A percentile compares a stretch with the other conserved stretches of the same genome.
Conservation (phyloP, 495 filamentous ascomycete genomes). For the Podospora australis region DNA sequence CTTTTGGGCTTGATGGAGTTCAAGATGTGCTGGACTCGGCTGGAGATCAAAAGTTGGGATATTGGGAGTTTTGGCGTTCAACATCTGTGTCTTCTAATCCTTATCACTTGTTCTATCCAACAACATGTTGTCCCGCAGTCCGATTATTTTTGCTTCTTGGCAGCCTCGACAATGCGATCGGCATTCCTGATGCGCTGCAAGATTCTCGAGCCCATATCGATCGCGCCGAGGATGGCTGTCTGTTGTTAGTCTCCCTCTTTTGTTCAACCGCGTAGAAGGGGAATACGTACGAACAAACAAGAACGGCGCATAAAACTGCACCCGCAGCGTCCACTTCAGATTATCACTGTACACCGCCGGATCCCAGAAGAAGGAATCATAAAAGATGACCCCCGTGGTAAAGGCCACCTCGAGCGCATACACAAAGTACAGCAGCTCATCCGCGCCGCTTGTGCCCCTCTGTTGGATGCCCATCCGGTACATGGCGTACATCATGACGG, state of each 20-base stretch:
- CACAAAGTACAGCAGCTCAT: slow-evolving; percentile 59
- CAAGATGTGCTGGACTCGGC: no score
- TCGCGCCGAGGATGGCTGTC: slow-evolving; percentile 32
- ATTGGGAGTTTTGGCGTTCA: no score
- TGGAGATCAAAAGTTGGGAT: no score
- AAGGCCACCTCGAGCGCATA: slow-evolving; percentile 64
- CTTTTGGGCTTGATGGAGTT: background rate
- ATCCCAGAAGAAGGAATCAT: slow-evolving; percentile 47
- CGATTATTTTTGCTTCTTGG: no score
- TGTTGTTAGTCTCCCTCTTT: slow-evolving; percentile 8
- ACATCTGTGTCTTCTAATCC: background rate
- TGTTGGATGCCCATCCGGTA: slow-evolving; percentile 21
- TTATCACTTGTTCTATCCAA: background rate
- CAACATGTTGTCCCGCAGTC: background rate
- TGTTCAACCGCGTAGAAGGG: background rate
- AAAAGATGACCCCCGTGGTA: slow-evolving; percentile 64
- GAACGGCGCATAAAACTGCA: slow-evolving; percentile 64
- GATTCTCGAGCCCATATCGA: slow-evolving; percentile 37
- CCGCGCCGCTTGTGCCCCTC: slow-evolving; percentile 37
- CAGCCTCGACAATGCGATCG: slow-evolving; percentile 22
- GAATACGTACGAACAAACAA: slow-evolving; percentile 59
- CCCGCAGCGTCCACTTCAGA: slow-evolving; percentile 43
- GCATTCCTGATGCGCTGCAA: slow-evolving; percentile 27
- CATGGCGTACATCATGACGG: slow-evolving; percentile 56
- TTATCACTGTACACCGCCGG: slow-evolving; percentile 38